Evolutionary conservation across 768 basidiomycete genomes (phyloP), one percentile per base, ranked within the genome.

Genomic region (Amanita thiersii): DNA sequence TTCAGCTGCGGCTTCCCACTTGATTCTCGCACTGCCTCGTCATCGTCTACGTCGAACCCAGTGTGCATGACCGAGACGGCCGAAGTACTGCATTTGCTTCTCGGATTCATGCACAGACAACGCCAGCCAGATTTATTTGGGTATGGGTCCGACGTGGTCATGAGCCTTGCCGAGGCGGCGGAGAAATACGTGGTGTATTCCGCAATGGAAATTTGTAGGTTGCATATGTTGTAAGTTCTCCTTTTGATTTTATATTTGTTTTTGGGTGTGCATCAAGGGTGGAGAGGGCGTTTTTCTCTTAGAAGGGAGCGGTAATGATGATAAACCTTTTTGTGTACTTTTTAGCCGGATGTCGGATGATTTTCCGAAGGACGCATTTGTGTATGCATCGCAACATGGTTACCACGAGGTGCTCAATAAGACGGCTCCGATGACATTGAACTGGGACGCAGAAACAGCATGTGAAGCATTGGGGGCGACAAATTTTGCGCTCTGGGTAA

Each of bases 81-180:
- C n/a, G 46, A 28, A 3, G 48, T 52, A 12, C 41, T 55, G 5
- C 21, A 28, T 10, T 38, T 53, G 8, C 45, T 56, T 5, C 37
- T 55, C 12, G 49, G 48, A 36, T 56, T 46, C 39, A 52, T 55
- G 50, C 50, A 53, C 33, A 49, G 34, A n/a, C 50, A 49, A 30
- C n/a, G n/a, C n/a, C n/a, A n/a, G n/a, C n/a, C n/a, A n/a, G n/a
- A n/a, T n/a, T n/a, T n/a, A n/a, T n/a, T n/a, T n/a, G 46, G 44
- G 3, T 53, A 50, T 23, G 54, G 54, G 4, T 47, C 52, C 21
- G 44, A 47, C 29, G 12, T 23, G 0, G 37, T 52, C 12, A 24
- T 23, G 18, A 26, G 18, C 23, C 20, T 54, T 9, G 35, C 53
- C 2, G 53, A 54, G 15, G 53, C 51, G 1, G 51, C 46, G 1